A percentile compares a stretch with the other conserved stretches of the same genome.
These are phyloP conservation scores for Rhipidocladum racemiflorum DNA, from an alignment of 176 grass and related monocot genomes.

Conservation along the genomic window DNA sequence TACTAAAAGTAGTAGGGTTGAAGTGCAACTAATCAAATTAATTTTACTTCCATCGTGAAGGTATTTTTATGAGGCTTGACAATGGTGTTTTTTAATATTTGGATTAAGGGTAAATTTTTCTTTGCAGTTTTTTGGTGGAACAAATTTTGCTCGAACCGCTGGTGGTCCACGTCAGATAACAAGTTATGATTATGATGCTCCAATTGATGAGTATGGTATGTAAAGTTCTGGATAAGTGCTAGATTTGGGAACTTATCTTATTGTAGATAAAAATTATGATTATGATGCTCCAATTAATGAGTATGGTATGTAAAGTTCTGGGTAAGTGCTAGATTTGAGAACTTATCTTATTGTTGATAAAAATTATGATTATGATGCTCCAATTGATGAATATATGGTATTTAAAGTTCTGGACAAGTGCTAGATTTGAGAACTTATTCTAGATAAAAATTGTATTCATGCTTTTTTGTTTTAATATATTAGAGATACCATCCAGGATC, in stretches of 20 bases:
- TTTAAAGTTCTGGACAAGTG: constrained; percentile 15
- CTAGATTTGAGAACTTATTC: constrained; percentile 8
- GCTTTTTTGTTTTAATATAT: constrained; percentile 33
- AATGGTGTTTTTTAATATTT: constrained; percentile 16
- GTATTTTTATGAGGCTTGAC: background rate
- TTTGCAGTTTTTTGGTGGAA: constrained; percentile 89
- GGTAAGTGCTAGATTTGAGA: background rate
- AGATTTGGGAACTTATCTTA: constrained; percentile 21
- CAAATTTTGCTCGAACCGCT: constrained; percentile 93
- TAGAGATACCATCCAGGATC: background rate
- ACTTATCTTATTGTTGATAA: constrained; percentile 22
- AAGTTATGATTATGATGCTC: constrained; percentile 98
- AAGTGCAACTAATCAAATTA: background rate
- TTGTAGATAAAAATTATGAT: background rate
- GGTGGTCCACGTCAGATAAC: constrained; percentile 90
- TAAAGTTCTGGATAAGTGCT: constrained; percentile 7
- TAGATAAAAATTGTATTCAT: constrained; percentile 12
- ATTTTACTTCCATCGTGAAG: constrained; percentile 1
- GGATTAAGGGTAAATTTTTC: constrained; percentile 31
- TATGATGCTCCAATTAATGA: constrained; percentile 78
- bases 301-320: constrained; percentile 63
- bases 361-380: constrained; percentile 42
- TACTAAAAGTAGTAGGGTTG: no score
- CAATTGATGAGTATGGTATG: constrained; percentile 94
- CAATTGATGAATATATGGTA: constrained; percentile 90